phyloP scores from a whole-genome alignment of 2,329 filamentous ascomycete genomes.

The Hypoxylon sp. region DNA sequence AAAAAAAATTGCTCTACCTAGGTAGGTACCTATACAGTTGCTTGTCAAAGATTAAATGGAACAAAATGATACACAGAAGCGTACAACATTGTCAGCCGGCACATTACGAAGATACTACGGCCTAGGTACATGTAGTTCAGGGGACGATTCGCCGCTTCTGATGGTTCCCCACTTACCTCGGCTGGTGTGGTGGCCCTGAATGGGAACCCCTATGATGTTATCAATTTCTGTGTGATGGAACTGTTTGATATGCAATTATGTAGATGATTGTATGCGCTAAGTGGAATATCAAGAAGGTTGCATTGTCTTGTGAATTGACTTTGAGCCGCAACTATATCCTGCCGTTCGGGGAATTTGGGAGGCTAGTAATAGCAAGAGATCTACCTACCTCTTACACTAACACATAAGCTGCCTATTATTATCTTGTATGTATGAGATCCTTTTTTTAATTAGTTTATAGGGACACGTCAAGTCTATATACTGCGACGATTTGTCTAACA shows the following conservation, averaged over 20 bases:
- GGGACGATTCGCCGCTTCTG: constrained; percentile 18
- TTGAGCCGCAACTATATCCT: constrained; percentile 27
- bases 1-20: neutral
- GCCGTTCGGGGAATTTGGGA: constrained; percentile 13
- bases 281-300: constrained; percentile 13
- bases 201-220: neutral
- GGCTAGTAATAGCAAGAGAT: neutral
- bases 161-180: constrained; percentile 45
- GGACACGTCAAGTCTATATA: neutral
- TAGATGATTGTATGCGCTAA: neutral
- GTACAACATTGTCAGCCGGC: neutral
- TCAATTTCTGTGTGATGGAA: constrained; percentile 6
- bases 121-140: neutral
- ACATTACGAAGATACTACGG: constrained; percentile 13
- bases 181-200: constrained; percentile 30
- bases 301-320: constrained; percentile 10
- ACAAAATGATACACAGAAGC: constrained; percentile 3
- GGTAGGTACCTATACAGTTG: neutral
- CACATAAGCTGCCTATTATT: neutral
- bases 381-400: neutral
- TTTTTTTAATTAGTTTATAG: neutral
- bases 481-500: neutral
- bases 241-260: constrained; percentile 10
- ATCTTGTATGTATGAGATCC: neutral
- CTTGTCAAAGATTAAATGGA: too few relatives aligned